Evolutionary conservation across 208 protist species (phyloP), one percentile per base, ranked within the genome.

Genomic region (Crithidia fasciculata): DNA sequence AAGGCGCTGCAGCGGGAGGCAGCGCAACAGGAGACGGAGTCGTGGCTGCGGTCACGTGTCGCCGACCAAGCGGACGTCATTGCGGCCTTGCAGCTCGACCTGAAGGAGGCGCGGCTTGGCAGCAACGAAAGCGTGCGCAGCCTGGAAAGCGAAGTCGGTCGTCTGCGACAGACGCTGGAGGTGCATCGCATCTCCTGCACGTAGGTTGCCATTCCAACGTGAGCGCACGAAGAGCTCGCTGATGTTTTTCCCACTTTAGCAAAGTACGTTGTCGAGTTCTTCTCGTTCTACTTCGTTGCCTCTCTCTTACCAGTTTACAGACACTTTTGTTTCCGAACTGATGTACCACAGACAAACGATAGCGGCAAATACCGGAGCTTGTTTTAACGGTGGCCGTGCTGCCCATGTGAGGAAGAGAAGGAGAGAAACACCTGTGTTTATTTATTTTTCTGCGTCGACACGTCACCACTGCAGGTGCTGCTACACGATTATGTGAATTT

Each of bases 111-210:
- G 6, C 82, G 92, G 62, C 64, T 85, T 5, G 43, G 61, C n/a
- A 82, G 74, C n/a, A 66, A 65, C 16, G 82, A 92, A 44, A 78
- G 79, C 56, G 62, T 88, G 9, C 78, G 78, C 2, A 68, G 53
- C 3, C 73, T 90, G 0, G 80, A 90, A 47, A 80, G 89, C 36
- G 86, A 94, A 56, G 72, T 94, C 16, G 67, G 65, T 12, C 76
- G 87, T 5, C 76, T 96, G 40, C 85, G 82, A 61, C 88, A 90
- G 55, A 92, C 88, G 8, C 81, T 96, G 7, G 92, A 96, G 18
- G 76, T 93, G 57, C 86, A 94, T 69, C 84, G 80, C 69, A 83
- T 94, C 41, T 63, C 89, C 43, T 61, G 47, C 40, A 43, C 53
- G 28, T 28, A 28, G 28, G 28, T 28, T 28, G 28, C 28, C 28